These are phyloP conservation scores for Aegilops tauschii DNA, from an alignment of 176 grass and related monocot species.

Conservation along the genomic window DNA sequence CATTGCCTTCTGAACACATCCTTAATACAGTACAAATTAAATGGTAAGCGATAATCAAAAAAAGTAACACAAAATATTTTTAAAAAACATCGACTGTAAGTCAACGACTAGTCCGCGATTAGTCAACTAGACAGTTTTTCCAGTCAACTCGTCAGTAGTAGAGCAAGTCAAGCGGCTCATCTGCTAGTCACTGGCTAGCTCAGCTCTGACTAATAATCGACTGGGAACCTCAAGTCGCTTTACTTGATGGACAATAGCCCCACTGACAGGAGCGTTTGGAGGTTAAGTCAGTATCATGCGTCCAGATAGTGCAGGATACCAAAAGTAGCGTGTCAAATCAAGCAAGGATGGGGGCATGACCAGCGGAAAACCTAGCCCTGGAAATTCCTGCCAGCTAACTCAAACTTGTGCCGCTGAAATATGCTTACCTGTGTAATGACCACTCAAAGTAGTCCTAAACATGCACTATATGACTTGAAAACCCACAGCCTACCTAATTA, in stretches of 20 bases:
- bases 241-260: not conserved
- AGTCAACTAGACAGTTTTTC: not conserved
- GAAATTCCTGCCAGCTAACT: not conserved
- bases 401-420: not conserved
- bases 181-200: not conserved
- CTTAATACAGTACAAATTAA: slow-evolving; percentile 43
- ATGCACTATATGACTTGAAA: slow-evolving; percentile 13
- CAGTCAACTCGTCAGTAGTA: not conserved
- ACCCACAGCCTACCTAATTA: not conserved
- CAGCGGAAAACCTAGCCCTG: not conserved
- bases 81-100: not conserved
- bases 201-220: not conserved
- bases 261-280: not conserved
- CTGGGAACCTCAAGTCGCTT: not conserved
- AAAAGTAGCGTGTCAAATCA: not conserved
- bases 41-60: slow-evolving; percentile 30
- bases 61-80: not conserved
- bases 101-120: not conserved
- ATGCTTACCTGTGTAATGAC: not conserved
- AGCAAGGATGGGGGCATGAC: no score
- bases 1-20: slow-evolving; percentile 54
- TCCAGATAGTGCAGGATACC: not conserved
- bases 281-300: not conserved
- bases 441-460: not conserved
- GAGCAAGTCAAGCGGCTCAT: not conserved